These are phyloP conservation scores for Pisolithus albus DNA, from an alignment of 768 basidiomycete genomes.

Conservation along the genomic window DNA sequence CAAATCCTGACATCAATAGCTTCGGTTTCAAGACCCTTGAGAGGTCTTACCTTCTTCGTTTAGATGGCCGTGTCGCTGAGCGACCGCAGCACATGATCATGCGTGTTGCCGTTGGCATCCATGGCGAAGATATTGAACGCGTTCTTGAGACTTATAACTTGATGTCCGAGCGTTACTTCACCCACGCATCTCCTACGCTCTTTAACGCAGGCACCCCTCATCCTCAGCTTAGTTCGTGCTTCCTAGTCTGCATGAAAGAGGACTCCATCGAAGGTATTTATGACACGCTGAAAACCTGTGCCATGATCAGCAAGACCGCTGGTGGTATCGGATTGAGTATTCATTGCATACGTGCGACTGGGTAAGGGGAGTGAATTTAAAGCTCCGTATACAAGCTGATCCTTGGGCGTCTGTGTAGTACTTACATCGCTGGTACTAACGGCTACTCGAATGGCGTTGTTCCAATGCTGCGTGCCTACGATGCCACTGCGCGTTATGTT, in stretches of 20 bases:
- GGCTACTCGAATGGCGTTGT: slow-evolving; percentile 99
- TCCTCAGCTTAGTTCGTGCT: slow-evolving; percentile 94
- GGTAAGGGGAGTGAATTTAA: slow-evolving; percentile 40
- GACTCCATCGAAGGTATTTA: slow-evolving; percentile 99
- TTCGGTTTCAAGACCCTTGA: slow-evolving; percentile 99
- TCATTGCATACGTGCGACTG: slow-evolving; percentile 93
- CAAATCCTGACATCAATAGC: slow-evolving; percentile 31
- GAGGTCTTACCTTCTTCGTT: slow-evolving; percentile 91
- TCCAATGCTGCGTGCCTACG: slow-evolving; percentile 97
- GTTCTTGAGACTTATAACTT: slow-evolving; percentile 90
- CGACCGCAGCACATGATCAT: slow-evolving; percentile 99
- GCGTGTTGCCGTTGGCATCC: slow-evolving; percentile 98
- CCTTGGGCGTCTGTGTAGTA: slow-evolving; percentile 38
- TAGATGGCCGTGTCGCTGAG: slow-evolving; percentile 92
- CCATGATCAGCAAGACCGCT: slow-evolving; percentile 99
- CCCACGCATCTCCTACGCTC: slow-evolving; percentile 93
- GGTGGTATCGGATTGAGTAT: slow-evolving; percentile 96
- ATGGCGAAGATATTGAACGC: slow-evolving; percentile 81
- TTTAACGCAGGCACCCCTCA: slow-evolving; percentile 98
- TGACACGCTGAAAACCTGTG: slow-evolving; percentile 95
- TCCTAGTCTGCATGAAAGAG: slow-evolving; percentile 97
- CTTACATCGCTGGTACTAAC: slow-evolving; percentile 98
- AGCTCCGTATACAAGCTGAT: not conserved
- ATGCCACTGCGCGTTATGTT: slow-evolving; percentile 97
- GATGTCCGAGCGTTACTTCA: slow-evolving; percentile 98